These are phyloP conservation scores for Cornus suecica DNA, from an alignment of 148 eudicot species.

Conservation along the genomic window DNA sequence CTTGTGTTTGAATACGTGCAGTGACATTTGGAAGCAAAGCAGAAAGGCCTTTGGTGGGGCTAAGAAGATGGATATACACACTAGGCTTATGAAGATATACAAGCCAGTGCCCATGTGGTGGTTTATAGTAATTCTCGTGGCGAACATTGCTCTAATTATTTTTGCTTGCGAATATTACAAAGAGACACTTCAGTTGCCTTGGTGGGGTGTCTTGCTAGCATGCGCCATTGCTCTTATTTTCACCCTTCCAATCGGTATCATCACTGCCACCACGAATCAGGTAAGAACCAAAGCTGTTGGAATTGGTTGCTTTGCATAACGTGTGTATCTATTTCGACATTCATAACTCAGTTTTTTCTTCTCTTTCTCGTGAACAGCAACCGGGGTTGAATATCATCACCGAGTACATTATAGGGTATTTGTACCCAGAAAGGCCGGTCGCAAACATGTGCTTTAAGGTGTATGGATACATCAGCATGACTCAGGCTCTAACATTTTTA, in stretches of 20 bases:
- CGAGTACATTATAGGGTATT: conserved; percentile 69
- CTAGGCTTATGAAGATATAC: conserved; percentile 59
- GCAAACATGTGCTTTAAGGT: conserved; percentile 59
- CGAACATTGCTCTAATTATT: conserved; percentile 42
- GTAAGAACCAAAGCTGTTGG: conserved; percentile 21
- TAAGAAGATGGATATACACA: conserved; percentile 53
- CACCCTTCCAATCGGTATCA: conserved; percentile 84
- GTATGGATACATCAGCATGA: conserved; percentile 56
- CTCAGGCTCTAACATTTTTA: conserved; percentile 35
- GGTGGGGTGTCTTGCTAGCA: conserved; percentile 84
- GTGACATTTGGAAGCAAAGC: conserved; percentile 48
- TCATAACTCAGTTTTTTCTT: not conserved
- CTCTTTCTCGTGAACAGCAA: conserved; percentile 33
- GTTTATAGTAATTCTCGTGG: conserved; percentile 48
- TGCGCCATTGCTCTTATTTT: conserved; percentile 53
- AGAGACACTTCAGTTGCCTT: conserved; percentile 60
- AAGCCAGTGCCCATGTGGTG: conserved; percentile 73
- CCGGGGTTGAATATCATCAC: conserved; percentile 85
- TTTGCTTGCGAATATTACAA: conserved; percentile 51
- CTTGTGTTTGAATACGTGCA: conserved; percentile 19
- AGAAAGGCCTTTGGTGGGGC: conserved; percentile 35
- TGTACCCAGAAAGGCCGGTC: conserved; percentile 50
- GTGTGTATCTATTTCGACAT: not conserved
- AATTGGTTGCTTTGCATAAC: not conserved
- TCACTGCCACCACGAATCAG: conserved; percentile 80